Evolutionary conservation across 176 grass and related monocot species (phyloP), one percentile per base, ranked within the genome.

Genomic region (Neostapfia colusana): DNA sequence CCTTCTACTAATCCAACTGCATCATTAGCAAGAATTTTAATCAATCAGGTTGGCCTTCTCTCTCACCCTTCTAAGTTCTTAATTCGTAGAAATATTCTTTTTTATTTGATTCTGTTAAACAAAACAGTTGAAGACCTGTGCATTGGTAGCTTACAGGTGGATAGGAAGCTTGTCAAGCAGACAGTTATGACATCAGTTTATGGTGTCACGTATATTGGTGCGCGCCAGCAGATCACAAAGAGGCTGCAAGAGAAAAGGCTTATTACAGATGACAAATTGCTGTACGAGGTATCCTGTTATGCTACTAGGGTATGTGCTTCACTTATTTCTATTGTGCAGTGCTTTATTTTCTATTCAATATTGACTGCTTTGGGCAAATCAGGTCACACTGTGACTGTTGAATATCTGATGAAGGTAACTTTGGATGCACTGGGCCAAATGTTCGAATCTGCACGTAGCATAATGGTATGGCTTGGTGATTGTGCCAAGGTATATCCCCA

Each of bases 111-210:
- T 55, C 43, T 12, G 43, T 51, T 58, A 77, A 85, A 72, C 78
- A 67, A 80, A 67, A 78, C 78, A 87, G 76, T 86, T 84, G 78
- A 76, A 81, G 46, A 82, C 49, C 40, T 84, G 63, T 39, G 56
- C 62, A 49, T 86, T 88, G 88, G 50, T 90, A 88, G 88, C 75
- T 78, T 91, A 82, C 91, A 97, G 95, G 95, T 97, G 78, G 95
- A 97, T 88, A 91, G 95, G 77, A 97, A 93, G 75, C 84, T 97
- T 75, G 95, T 97, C 17, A 97, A 97, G 89, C 95, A 97, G 73
- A 97, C 95, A 21, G 95, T 97, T 48, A 97, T 97, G 95, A 97
- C 95, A 20, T 97, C 95, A 75, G 95, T 97, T 72, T 97, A 97
- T 89, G 94, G 94, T 83, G 94, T 97, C 67, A 97, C 94, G 59